Conservation (phyloP, 108 stramenopile genomes). For the Bacterosira constricta region DNA sequence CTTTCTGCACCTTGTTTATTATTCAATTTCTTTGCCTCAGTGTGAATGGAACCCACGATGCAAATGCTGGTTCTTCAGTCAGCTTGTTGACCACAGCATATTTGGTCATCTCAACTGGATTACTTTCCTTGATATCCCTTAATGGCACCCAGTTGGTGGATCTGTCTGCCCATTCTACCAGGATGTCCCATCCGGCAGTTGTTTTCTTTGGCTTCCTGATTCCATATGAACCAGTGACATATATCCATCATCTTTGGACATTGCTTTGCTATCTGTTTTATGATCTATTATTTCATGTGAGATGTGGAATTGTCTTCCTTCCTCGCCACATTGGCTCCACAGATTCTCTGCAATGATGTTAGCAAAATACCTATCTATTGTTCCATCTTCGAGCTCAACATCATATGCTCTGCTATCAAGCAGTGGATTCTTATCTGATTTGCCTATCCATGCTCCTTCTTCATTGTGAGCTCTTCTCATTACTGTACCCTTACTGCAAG, state of each 20-base stretch:
- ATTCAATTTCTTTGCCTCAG: slow-evolving; percentile 31
- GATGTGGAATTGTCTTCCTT: slow-evolving; percentile 17
- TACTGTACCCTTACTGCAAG: neutral
- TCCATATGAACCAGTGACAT: neutral
- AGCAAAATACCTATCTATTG: slow-evolving; percentile 26
- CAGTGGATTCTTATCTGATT: slow-evolving; percentile 35
- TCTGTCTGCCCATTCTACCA: neutral
- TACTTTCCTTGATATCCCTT: slow-evolving; percentile 26
- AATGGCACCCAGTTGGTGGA: slow-evolving; percentile 15
- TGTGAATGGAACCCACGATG: slow-evolving; percentile 49
- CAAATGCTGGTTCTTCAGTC: slow-evolving; percentile 49
- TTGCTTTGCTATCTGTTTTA: neutral
- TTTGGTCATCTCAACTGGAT: slow-evolving; percentile 40
- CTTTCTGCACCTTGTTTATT: slow-evolving; percentile 13
- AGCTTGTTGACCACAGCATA: slow-evolving; percentile 23
- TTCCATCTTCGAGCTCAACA: slow-evolving; percentile 48
- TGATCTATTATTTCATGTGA: neutral
- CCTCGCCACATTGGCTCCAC: slow-evolving; percentile 33
- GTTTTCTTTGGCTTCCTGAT: neutral
- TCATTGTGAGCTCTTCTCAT: neutral
- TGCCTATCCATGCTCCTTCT: slow-evolving; percentile 11
- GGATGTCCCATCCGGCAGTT: neutral
- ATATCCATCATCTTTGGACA: neutral
- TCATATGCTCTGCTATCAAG: slow-evolving; percentile 48
- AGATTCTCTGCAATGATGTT: slow-evolving; percentile 59